Evolutionary conservation across 2,329 filamentous ascomycete genomes (phyloP), one percentile per base, ranked within the genome.

Genomic region (Cercospora canescens): DNA sequence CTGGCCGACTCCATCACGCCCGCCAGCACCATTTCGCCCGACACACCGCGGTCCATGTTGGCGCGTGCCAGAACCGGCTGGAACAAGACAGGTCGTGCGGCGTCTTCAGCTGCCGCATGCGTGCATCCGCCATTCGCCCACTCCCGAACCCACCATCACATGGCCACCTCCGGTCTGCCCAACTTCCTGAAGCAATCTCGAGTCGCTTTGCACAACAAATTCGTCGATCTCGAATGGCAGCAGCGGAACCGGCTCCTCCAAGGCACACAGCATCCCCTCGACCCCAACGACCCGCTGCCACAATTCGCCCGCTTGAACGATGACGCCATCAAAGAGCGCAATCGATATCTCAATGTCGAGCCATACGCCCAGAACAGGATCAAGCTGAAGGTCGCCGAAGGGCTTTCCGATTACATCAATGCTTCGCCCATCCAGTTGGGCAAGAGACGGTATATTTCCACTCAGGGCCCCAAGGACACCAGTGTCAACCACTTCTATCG

Each of bases 301-400:
- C 82, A 82, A 68, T 91, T 84, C 83, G 84, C 87, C 3, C 83
- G 89, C 62, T 84, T 90, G 58, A 80, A 79, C 30, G 83, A 84
- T 26, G 81, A 86, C 8, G 84, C 87, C 56, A 81, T 87, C 69
- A 83, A 83, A 66, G 77, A 80, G 37, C 86, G 94, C 71, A 96
- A 98, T 79, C 89, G 95, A 63, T 99, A 98, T 80, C 78, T 84
- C 62, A 97, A 98, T 76, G 92, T 99, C 69, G 90, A 94, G 76
- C 93, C 94, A 0, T 99, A 92, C 88, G 89, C 91, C 68, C 89
- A 91, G 76, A 96, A 96, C 75, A 89, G 95, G 39, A 85, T 99
- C 63, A 90, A 88, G 76, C 86, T 99, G 18, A 85, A 86, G 41
- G 94, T 97, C 1, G 89, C 92, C 1, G 85, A 90, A 16, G 90